Evolutionary conservation across 345 rosid genomes (phyloP).

Genomic region (Excoecaria cochinchinensis): DNA sequence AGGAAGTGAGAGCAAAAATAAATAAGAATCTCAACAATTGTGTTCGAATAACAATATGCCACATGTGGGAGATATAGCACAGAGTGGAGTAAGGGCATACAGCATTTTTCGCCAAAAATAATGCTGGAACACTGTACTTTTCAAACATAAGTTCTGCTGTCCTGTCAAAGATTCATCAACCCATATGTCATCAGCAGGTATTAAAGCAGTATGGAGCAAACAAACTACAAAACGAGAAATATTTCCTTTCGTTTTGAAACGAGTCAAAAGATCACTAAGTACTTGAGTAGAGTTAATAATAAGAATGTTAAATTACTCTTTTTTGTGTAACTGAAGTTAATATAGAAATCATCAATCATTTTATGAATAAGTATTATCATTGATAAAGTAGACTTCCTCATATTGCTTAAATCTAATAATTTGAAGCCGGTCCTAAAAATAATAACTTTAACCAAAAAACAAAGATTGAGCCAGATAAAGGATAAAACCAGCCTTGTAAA

Average conservation of each 20-base stretch:
- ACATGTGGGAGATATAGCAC: constrained; percentile 1
- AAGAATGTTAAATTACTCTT: background rate
- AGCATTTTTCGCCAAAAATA: constrained; percentile 97
- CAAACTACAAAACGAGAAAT: background rate
- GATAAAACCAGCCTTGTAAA: background rate
- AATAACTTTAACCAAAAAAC: background rate
- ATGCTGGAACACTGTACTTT: constrained; percentile 91
- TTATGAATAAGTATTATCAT: background rate
- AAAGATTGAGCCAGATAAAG: background rate
- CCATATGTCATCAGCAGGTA: constrained; percentile 8
- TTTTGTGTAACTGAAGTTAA: background rate
- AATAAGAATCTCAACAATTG: background rate
- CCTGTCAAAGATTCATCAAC: constrained; percentile 46
- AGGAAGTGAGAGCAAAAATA: background rate
- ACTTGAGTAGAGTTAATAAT: constrained; percentile 1
- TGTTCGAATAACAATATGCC: constrained; percentile 2
- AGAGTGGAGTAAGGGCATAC: constrained; percentile 45
- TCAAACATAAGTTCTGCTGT: constrained; percentile 95
- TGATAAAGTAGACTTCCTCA: background rate
- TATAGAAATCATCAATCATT: background rate
- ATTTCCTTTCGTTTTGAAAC: background rate
- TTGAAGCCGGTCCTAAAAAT: background rate
- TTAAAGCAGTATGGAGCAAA: background rate
- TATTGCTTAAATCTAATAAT: background rate
- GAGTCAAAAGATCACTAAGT: background rate